A percentile compares a stretch with the other conserved stretches of the same genome.
These are phyloP conservation scores for Phytophthora palmivora DNA, from an alignment of 352 stramenopile genomes.

Conservation along the genomic window DNA sequence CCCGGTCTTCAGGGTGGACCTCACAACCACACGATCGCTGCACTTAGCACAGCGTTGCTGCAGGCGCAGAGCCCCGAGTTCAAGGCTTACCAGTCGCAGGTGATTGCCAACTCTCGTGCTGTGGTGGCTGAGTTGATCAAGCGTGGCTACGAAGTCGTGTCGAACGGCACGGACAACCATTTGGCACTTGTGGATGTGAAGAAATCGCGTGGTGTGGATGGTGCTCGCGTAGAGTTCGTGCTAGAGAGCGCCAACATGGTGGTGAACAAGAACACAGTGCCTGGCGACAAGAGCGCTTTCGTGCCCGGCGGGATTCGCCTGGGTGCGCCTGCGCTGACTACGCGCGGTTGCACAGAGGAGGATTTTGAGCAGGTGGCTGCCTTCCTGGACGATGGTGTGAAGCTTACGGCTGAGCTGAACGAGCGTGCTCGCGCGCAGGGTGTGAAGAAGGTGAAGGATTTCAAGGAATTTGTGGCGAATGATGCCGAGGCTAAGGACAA, in stretches of 20 bases:
- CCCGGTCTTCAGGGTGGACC: conserved; percentile 98
- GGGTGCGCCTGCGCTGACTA: conserved; percentile 95
- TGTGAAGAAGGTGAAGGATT: conserved; percentile 95
- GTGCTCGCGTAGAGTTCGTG: conserved; percentile 96
- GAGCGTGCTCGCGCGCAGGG: conserved; percentile 91
- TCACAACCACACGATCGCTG: conserved; percentile 99
- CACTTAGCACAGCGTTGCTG: conserved; percentile 97
- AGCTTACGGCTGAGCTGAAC: conserved; percentile 93
- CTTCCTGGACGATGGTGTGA: conserved; percentile 96
- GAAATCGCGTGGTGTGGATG: conserved; percentile 92
- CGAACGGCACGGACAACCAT: conserved; percentile 99
- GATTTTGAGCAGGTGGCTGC: conserved; percentile 95
- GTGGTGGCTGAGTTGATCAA: conserved; percentile 91
- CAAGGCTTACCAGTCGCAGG: conserved; percentile 98
- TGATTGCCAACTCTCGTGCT: conserved; percentile 91
- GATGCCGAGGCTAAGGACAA: conserved; percentile 61
- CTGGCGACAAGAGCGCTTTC: conserved; percentile 97
- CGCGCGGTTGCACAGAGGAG: conserved; percentile 95
- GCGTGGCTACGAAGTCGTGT: conserved; percentile 96
- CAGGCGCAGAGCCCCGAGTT: conserved; percentile 96
- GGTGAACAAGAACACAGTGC: conserved; percentile 99
- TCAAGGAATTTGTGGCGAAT: conserved; percentile 79
- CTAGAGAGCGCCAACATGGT: conserved; percentile 97
- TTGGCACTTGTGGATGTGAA: conserved; percentile 98
- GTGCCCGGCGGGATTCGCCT: conserved; percentile 97